Base-by-base conservation (phyloP, 352 stramenopile genomes). In the Pythium grandisporangium region DNA sequence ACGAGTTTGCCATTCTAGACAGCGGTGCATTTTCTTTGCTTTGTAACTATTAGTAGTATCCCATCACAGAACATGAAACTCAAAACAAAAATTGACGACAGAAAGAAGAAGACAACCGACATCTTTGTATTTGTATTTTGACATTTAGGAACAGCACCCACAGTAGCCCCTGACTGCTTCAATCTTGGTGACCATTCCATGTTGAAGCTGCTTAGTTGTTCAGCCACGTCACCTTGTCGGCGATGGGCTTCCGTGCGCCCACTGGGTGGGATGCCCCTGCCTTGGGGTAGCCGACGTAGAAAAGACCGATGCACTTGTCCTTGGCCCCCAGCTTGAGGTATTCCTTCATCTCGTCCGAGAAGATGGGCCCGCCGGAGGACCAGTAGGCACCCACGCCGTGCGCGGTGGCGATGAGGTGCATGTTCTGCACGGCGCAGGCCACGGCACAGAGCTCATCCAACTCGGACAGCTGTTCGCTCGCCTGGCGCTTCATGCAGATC, bases 401-500 rank as follows among this genome's bases (percentile, higher is more conserved):
- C 1, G 71, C 68, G 1, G 74, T 70, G 3, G 80, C 80, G 26
- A 69, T 55, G 4, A 93, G 48, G 53, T 93, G 80, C 66, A 93
- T 77, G 62, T 93, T 93, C 51, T 93, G 77, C 40, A 93, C 77
- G 13, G 80, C 80, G 24, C 65, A 84, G 6, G 80, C 80, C 7
- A 84, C 69, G 0, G 77, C 58, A 40, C 68, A 81, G 25, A 93
- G 58, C 43, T 93, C 80, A 58, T 93, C 80, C 50, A 82, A 65
- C 51, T 93, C 80, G 3, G 80, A 77, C 32, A 93, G 64, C 24
- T 73, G 73, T 49, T 84, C 71, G 57, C 72, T 88, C 42, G 76
- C 65, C 48, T 93, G 80, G 46, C 80, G 80, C 68, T 93, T 84
- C 68, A 93, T 83, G 62, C 72, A 84, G 47, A 93, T 88, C 41